Conservation (phyloP, 2,329 filamentous ascomycete species). For the Venturia oleaginea region DNA sequence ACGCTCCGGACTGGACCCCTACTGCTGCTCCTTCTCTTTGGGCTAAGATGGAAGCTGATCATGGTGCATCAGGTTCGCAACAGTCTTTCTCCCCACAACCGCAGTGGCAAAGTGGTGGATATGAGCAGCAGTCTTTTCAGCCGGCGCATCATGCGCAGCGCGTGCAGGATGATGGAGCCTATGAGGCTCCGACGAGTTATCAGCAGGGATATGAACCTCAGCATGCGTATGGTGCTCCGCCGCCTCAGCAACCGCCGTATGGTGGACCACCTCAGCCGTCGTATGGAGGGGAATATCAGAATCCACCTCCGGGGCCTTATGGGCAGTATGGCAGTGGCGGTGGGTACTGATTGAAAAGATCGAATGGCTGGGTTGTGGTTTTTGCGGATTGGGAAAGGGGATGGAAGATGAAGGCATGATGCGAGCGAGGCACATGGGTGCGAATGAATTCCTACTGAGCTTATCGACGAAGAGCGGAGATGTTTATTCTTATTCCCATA, state of each 20-base stretch:
- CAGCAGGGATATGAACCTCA: constrained; percentile 15
- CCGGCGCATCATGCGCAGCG: background rate
- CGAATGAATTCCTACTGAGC: background rate
- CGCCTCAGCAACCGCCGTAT: background rate
- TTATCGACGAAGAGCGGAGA: background rate
- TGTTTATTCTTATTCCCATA: background rate
- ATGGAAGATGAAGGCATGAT: background rate
- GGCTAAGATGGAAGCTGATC: background rate
- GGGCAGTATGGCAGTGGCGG: constrained; percentile 17
- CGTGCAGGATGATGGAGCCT: constrained; percentile 7
- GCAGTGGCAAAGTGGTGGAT: constrained; percentile 8
- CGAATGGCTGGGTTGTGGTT: background rate
- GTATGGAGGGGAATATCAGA: constrained; percentile 2
- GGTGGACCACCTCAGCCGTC: background rate
- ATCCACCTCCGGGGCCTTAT: constrained; percentile 2
- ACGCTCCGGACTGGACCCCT: constrained; percentile 11
- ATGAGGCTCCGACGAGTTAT: constrained; percentile 12
- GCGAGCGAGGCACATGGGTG: background rate
- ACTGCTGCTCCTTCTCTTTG: background rate
- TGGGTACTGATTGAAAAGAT: constrained; percentile 11
- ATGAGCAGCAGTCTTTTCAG: constrained; percentile 9
- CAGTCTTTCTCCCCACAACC: constrained; percentile 3
- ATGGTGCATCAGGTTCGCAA: background rate
- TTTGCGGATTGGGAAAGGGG: background rate
- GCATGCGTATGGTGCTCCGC: constrained; percentile 5